These are phyloP conservation scores for Monosporascus sp. DNA, from an alignment of 2,329 filamentous ascomycete species.

Conservation along the genomic window DNA sequence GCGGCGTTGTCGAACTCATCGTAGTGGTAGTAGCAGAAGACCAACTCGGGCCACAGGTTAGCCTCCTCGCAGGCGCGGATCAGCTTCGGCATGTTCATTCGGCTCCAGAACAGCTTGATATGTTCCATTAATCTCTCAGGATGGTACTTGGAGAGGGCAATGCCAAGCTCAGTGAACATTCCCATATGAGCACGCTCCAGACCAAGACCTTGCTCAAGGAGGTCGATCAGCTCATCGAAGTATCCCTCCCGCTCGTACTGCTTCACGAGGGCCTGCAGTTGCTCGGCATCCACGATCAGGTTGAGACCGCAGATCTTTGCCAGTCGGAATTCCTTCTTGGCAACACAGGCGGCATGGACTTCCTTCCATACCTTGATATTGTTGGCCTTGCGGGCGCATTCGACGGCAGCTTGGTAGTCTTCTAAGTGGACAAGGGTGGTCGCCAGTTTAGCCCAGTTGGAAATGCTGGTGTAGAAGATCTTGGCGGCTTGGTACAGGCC, in stretches of 20 bases:
- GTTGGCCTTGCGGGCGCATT: slow-evolving; percentile 97
- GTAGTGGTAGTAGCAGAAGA: slow-evolving; percentile 97
- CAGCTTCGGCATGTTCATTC: slow-evolving; percentile 97
- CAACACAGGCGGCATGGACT: slow-evolving; percentile 91
- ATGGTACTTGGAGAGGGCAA: slow-evolving; percentile 90
- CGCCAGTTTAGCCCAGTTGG: slow-evolving; percentile 98
- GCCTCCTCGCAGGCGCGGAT: slow-evolving; percentile 90
- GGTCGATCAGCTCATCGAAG: slow-evolving; percentile 93
- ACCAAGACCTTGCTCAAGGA: slow-evolving; percentile 91
- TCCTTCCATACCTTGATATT: slow-evolving; percentile 99
- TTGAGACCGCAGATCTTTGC: slow-evolving; percentile 99
- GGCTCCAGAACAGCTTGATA: slow-evolving; percentile 95
- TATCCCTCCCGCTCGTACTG: slow-evolving; percentile 97
- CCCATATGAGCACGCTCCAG: slow-evolving; percentile 92
- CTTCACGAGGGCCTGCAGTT: slow-evolving; percentile 85
- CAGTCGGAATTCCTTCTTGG: slow-evolving; percentile 97
- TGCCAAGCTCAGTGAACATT: slow-evolving; percentile 90
- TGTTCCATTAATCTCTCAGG: slow-evolving; percentile 97
- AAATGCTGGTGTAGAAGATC: slow-evolving; percentile 98
- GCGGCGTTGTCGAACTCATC: slow-evolving; percentile 98
- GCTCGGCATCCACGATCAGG: slow-evolving; percentile 94
- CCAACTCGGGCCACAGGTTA: slow-evolving; percentile 93
- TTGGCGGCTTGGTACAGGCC: slow-evolving; percentile 93
- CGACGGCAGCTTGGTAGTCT: slow-evolving; percentile 95
- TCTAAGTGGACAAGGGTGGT: slow-evolving; percentile 95